A percentile compares a stretch with the other conserved stretches of the same genome.
Conservation (phyloP, 495 filamentous ascomycete genomes). For the Aspergillus hancockii region DNA sequence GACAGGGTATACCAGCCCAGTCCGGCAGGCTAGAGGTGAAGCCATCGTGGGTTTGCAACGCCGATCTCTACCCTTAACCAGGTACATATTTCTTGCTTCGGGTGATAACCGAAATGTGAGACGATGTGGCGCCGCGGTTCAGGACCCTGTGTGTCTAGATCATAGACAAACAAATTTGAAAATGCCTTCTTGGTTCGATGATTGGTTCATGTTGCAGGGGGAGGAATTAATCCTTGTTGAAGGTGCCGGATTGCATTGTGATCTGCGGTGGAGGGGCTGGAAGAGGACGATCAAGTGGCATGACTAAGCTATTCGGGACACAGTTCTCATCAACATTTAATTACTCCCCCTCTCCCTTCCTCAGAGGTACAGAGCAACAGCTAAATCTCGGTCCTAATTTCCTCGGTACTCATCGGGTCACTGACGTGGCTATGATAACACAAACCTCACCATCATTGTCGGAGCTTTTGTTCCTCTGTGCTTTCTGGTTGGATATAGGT, state of each 20-base stretch:
- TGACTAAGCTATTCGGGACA: slow-evolving; percentile 6
- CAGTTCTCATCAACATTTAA: background rate
- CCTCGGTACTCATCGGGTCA: background rate
- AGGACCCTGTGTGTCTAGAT: background rate
- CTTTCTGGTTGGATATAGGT: background rate
- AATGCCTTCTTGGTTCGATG: background rate
- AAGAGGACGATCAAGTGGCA: background rate
- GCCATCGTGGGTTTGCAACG: background rate
- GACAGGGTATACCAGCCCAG: background rate
- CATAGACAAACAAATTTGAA: background rate
- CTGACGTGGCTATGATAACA: background rate
- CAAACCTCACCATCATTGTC: background rate
- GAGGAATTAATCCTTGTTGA: slow-evolving; percentile 7
- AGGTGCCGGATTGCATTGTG: background rate
- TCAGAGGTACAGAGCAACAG: background rate
- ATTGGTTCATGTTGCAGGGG: background rate
- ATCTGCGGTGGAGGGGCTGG: slow-evolving; percentile 6
- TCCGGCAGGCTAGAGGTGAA: background rate
- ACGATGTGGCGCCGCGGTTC: background rate
- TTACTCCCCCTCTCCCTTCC: background rate
- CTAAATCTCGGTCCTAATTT: background rate
- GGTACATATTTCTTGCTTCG: background rate
- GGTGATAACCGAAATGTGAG: background rate
- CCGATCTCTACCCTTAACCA: background rate
- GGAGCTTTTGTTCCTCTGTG: background rate